These are phyloP conservation scores for Coccomyxa sp. DNA, from an alignment of 139 green algal species.

Conservation along the genomic window DNA sequence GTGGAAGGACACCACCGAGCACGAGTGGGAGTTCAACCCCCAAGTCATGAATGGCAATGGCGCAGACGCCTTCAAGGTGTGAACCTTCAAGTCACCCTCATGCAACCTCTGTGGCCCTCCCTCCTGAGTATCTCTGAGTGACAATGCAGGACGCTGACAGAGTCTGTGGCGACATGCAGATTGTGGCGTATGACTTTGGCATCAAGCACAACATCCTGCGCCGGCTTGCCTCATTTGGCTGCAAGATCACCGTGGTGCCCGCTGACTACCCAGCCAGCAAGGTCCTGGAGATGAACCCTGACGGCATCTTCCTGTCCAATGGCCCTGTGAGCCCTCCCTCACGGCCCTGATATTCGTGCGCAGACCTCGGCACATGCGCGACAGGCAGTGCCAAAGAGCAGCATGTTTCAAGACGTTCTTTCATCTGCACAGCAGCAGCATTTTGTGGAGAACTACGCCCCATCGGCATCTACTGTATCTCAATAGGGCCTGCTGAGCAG, in stretches of 20 bases:
- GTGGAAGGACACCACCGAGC: constrained; percentile 84
- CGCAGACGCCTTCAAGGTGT: constrained; percentile 47
- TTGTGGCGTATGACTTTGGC: constrained; percentile 97
- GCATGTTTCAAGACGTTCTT: too few relatives aligned
- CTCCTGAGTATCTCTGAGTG: neutral
- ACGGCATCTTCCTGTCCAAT: constrained; percentile 98
- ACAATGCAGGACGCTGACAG: neutral
- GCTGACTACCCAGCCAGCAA: constrained; percentile 83
- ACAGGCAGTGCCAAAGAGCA: too few relatives aligned
- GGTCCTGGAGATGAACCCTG: constrained; percentile 93
- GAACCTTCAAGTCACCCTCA: constrained; percentile 1
- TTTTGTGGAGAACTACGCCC: too few relatives aligned
- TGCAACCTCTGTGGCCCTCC: neutral
- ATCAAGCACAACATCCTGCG: constrained; percentile 99
- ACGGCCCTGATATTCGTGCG: too few relatives aligned
- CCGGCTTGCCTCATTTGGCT: constrained; percentile 88
- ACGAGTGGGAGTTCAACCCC: constrained; percentile 91
- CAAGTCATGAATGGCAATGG: constrained; percentile 7
- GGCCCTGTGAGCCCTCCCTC: constrained; percentile 56
- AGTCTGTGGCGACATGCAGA: constrained; percentile 31
- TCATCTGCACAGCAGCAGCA: too few relatives aligned
- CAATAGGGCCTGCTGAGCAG: too few relatives aligned
- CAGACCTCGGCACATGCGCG: too few relatives aligned
- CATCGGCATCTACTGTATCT: too few relatives aligned
- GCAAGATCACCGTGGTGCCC: constrained; percentile 94